A percentile compares a stretch with the other conserved stretches of the same genome.
Evolutionary conservation across 208 protist genomes (phyloP).

Genomic region (Leishmania gerbilli): DNA sequence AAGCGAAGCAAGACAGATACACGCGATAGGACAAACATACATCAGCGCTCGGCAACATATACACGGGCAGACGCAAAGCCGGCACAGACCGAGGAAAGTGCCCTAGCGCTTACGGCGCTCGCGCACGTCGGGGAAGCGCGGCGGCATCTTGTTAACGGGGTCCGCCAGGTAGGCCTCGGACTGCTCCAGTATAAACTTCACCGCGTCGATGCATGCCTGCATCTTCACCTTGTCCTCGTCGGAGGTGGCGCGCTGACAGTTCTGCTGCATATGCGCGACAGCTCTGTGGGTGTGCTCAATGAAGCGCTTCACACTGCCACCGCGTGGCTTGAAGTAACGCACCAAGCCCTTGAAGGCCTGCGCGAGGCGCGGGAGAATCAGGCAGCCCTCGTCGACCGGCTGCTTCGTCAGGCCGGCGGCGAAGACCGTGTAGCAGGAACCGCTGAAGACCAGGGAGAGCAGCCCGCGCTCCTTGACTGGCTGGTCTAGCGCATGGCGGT

Average conservation of each 20-base stretch:
- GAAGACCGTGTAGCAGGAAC: constrained; percentile 41
- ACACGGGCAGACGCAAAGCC: background rate
- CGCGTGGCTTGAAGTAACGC: constrained; percentile 28
- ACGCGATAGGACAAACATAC: background rate
- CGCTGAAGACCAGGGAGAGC: constrained; percentile 35
- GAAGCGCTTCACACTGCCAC: constrained; percentile 39
- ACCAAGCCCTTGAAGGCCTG: constrained; percentile 22
- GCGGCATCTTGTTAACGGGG: constrained; percentile 26
- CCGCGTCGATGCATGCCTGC: constrained; percentile 30
- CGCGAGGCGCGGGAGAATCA: constrained; percentile 28
- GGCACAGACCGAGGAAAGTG: background rate
- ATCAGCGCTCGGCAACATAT: background rate
- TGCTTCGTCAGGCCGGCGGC: constrained; percentile 26
- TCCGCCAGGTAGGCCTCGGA: constrained; percentile 37
- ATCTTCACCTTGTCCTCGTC: constrained; percentile 36
- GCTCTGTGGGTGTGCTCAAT: constrained; percentile 30
- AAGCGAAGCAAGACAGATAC: no score
- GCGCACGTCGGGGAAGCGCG: constrained; percentile 19
- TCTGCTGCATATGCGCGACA: constrained; percentile 19
- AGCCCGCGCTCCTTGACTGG: constrained; percentile 32
- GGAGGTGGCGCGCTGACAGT: constrained; percentile 16
- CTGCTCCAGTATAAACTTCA: constrained; percentile 26
- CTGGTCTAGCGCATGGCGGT: constrained; percentile 24
- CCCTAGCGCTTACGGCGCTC: constrained; percentile 11
- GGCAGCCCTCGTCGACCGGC: constrained; percentile 43